phyloP scores from a whole-genome alignment of 768 basidiomycete genomes.

The Tylopilus balloui region DNA sequence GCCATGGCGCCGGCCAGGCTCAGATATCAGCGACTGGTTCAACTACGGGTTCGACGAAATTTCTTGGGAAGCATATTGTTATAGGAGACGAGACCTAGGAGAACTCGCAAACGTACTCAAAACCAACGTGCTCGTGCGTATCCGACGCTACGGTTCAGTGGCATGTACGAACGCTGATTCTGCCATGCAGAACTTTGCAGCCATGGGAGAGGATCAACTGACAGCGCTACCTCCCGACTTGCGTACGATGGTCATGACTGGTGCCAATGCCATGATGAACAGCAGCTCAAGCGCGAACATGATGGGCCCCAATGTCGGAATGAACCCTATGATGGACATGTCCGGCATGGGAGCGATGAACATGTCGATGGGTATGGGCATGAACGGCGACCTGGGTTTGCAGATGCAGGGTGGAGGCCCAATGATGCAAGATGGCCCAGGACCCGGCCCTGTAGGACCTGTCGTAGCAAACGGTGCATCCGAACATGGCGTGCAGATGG shows the following conservation, averaged over 20 bases:
- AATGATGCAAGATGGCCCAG: slow-evolving; percentile 53
- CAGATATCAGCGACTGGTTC: slow-evolving; percentile 96
- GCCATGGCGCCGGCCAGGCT: slow-evolving; percentile 87
- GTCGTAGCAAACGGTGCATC: slow-evolving; percentile 36
- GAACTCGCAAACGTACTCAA: slow-evolving; percentile 79
- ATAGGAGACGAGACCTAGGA: slow-evolving; percentile 74
- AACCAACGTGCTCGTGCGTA: slow-evolving; percentile 73
- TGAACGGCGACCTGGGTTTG: slow-evolving; percentile 67
- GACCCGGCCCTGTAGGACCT: slow-evolving; percentile 29
- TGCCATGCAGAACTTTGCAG: slow-evolving; percentile 62
- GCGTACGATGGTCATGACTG: slow-evolving; percentile 84
- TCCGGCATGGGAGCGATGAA: slow-evolving; percentile 53
- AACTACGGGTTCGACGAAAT: slow-evolving; percentile 99
- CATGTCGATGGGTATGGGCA: slow-evolving; percentile 53
- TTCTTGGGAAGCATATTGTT: slow-evolving; percentile 91
- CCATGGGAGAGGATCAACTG: slow-evolving; percentile 78
- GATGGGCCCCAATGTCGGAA: slow-evolving; percentile 47
- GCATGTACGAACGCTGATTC: slow-evolving; percentile 4
- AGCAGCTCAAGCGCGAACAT: slow-evolving; percentile 50
- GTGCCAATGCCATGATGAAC: slow-evolving; percentile 73
- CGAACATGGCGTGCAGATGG: slow-evolving; percentile 37
- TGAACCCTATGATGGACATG: slow-evolving; percentile 82
- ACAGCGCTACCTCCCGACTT: slow-evolving; percentile 74
- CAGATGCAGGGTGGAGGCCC: slow-evolving; percentile 41
- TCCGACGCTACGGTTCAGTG: background rate